Percentiles rank a stretch among this genome's conserved stretches.
Evolutionary conservation across 208 protist genomes (phyloP).

Genomic region (Leishmania lainsoni): DNA sequence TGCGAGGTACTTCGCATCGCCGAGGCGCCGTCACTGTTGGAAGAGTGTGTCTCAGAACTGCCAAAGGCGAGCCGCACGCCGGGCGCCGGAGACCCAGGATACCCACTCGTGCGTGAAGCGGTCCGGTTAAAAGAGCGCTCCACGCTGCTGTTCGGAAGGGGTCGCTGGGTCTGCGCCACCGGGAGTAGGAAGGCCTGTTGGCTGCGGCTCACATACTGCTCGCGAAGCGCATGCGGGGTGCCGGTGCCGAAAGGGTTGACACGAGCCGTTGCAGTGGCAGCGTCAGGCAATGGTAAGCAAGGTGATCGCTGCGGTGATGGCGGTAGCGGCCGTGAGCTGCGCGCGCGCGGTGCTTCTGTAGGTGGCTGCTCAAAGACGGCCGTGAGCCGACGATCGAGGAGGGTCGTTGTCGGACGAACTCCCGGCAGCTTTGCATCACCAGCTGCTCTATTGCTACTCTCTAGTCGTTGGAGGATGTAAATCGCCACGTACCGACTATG

Average conservation of each 20-base stretch:
- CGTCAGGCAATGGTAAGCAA: background rate
- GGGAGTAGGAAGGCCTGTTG: background rate
- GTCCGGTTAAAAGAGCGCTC: background rate
- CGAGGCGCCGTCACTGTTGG: constrained; percentile 3
- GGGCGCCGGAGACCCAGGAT: background rate
- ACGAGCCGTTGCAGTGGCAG: background rate
- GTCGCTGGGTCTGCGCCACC: background rate
- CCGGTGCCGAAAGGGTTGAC: constrained; percentile 11
- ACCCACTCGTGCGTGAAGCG: background rate
- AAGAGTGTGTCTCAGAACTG: constrained; percentile 7
- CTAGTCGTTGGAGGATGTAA: constrained; percentile 30
- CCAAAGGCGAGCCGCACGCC: background rate
- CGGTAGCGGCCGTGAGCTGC: background rate
- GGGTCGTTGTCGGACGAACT: background rate
- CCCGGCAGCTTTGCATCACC: background rate
- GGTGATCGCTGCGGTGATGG: background rate
- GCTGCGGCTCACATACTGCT: background rate
- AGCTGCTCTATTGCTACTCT: constrained; percentile 10
- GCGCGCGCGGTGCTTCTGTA: background rate
- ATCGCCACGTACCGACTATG: constrained; percentile 6
- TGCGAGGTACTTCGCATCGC: background rate
- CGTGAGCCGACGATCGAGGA: background rate
- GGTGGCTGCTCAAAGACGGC: background rate
- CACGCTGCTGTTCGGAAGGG: constrained; percentile 3
- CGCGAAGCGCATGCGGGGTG: background rate